A percentile compares a stretch with the other conserved stretches of the same genome.
Evolutionary conservation across 2,329 filamentous ascomycete genomes (phyloP).

Genomic region (Triangularia setosa): DNA sequence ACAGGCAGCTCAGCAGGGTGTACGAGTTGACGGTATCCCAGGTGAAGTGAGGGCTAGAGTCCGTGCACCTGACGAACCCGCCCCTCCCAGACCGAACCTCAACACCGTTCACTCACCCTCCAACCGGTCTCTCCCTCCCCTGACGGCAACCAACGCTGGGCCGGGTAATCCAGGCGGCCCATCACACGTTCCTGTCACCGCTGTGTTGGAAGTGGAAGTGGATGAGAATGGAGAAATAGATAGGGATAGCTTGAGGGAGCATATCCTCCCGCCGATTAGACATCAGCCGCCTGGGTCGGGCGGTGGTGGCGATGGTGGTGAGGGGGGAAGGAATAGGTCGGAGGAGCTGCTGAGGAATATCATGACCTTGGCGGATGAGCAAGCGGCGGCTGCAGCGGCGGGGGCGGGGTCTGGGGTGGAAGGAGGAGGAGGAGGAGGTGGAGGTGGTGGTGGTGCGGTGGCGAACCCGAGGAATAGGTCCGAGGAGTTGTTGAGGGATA

Average conservation of each 20-base stretch:
- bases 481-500: slow-evolving; percentile 36
- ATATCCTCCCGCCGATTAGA: slow-evolving; percentile 20
- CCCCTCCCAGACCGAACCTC: background rate
- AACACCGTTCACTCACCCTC: background rate
- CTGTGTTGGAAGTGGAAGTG: slow-evolving; percentile 10
- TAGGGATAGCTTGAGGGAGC: background rate
- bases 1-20: slow-evolving; percentile 26
- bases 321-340: slow-evolving; percentile 27
- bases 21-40: slow-evolving; percentile 53
- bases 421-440: background rate
- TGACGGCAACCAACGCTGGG: background rate
- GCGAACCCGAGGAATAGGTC: slow-evolving; percentile 29
- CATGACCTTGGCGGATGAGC: slow-evolving; percentile 41
- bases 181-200: background rate
- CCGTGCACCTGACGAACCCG: slow-evolving; percentile 25
- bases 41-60: slow-evolving; percentile 56
- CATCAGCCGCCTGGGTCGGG: slow-evolving; percentile 8
- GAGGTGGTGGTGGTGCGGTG: background rate
- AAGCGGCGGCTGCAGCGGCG: slow-evolving; percentile 26
- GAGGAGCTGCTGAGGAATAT: slow-evolving; percentile 36
- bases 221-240: background rate
- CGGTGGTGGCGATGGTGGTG: too few species aligned
- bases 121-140: background rate
- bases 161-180: background rate
- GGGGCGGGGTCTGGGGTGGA: background rate